Conservation (phyloP, 2,329 filamentous ascomycete species). For the Aureobasidium sp. region DNA sequence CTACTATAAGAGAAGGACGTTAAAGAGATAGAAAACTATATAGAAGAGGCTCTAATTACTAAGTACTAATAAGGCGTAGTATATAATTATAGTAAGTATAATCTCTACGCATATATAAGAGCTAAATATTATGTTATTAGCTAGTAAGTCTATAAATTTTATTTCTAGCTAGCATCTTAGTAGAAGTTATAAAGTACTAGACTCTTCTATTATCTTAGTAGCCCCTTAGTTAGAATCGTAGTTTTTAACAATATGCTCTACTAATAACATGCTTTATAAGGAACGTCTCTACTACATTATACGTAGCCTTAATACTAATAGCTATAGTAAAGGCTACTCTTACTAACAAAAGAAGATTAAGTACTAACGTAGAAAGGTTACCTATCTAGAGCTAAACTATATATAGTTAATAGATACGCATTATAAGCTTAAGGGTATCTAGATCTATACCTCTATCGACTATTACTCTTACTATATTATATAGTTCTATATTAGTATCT, state of each 20-base stretch:
- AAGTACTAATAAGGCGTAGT: background rate
- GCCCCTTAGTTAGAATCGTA: too few relatives aligned
- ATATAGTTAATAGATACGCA: constrained; percentile 5
- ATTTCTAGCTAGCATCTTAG: background rate
- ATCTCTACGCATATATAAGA: background rate
- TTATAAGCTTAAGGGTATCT: constrained; percentile 12
- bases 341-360: background rate
- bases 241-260: too few relatives aligned
- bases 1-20: too few relatives aligned
- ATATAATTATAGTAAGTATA: background rate
- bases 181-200: background rate
- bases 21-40: background rate
- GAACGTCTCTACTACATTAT: background rate
- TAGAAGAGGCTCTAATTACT: background rate
- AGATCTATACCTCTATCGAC: constrained; percentile 2
- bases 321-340: background rate
- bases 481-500: background rate
- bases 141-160: background rate
- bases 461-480: background rate
- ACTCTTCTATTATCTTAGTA: background rate
- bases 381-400: background rate
- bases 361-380: constrained; percentile 21
- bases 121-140: background rate
- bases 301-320: background rate
- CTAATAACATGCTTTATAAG: too few relatives aligned